Percentiles rank a stretch among this genome's conserved stretches.
Evolutionary conservation across 75 land plant species (phyloP).

Genomic region (Pinus taeda): DNA sequence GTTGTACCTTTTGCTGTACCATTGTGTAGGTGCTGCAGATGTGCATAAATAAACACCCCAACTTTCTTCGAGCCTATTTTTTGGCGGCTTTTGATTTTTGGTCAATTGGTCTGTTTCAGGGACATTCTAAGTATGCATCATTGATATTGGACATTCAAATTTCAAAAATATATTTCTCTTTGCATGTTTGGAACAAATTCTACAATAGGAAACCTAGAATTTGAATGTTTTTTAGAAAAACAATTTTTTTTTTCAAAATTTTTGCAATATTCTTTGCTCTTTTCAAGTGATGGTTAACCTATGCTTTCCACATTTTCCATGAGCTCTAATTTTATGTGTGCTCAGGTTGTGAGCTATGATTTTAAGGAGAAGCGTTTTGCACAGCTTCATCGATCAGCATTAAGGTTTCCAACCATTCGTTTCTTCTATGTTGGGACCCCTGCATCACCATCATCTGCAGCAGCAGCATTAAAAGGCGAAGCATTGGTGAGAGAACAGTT

Average conservation of each 20-base stretch:
- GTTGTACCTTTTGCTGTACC: neutral
- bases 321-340: neutral
- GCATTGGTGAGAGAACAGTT: constrained; percentile 71
- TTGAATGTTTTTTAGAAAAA: neutral
- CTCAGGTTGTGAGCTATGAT: constrained; percentile 94
- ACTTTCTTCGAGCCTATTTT: neutral
- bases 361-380: constrained; percentile 89
- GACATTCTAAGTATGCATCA: neutral
- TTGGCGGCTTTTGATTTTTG: neutral
- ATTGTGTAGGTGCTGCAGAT: neutral
- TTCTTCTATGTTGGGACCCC: constrained; percentile 85
- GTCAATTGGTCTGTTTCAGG: neutral
- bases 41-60: neutral
- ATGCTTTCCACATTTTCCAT: neutral
- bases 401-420: constrained; percentile 72
- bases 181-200: neutral
- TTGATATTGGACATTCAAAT: no score
- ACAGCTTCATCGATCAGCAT: constrained; percentile 74
- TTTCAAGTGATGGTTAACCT: neutral
- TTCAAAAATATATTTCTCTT: neutral
- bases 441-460: constrained; percentile 53
- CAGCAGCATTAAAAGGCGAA: constrained; percentile 79
- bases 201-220: neutral
- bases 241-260: no score
- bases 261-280: neutral